phyloP scores from a whole-genome alignment of 1,139 yeast species.

The Lodderomyces parapsilosis region DNA sequence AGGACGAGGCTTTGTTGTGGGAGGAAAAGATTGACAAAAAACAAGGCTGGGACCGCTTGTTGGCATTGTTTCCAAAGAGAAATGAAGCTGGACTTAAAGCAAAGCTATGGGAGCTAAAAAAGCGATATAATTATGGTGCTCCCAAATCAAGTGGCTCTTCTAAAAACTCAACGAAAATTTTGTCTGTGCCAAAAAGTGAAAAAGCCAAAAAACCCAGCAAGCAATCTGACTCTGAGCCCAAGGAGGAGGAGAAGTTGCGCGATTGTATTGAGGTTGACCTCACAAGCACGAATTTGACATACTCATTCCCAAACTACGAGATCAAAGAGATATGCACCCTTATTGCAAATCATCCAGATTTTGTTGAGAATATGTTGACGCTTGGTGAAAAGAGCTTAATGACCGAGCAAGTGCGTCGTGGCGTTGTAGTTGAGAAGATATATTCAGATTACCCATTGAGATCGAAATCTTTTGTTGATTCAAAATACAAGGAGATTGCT shows the following conservation, averaged over 20 bases:
- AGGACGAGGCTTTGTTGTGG: background rate
- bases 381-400: constrained; percentile 16
- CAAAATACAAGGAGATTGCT: constrained; percentile 20
- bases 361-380: constrained; percentile 14
- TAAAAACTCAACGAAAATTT: background rate
- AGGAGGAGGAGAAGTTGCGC: background rate
- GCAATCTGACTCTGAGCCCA: background rate
- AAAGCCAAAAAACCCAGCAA: background rate
- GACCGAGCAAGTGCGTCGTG: constrained; percentile 10
- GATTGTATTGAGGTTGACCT: constrained; percentile 8
- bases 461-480: constrained; percentile 16
- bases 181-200: background rate
- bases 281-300: constrained; percentile 4
- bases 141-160: background rate
- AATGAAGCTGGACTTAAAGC: background rate
- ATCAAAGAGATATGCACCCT: constrained; percentile 6
- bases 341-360: constrained; percentile 9
- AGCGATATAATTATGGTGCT: background rate
- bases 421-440: constrained; percentile 12
- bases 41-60: background rate
- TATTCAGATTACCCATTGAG: constrained; percentile 16
- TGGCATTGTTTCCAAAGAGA: background rate
- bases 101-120: background rate
- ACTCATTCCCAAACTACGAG: constrained; percentile 1
- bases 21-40: background rate